Evolutionary conservation across 768 basidiomycete species (phyloP).

Genomic region (Roridomyces roridus): DNA sequence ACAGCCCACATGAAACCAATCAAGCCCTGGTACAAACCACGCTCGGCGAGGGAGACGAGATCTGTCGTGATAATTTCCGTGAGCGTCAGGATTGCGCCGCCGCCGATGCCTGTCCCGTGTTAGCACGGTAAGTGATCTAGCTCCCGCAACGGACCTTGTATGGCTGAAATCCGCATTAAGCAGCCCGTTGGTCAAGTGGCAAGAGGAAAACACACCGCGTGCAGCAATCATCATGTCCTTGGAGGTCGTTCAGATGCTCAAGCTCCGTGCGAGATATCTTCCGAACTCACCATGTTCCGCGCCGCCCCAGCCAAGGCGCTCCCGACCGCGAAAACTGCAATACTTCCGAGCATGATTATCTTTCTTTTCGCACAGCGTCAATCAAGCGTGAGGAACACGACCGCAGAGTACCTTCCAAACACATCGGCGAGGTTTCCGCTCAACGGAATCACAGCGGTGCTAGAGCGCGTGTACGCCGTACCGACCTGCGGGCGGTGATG

Average conservation of each 20-base stretch:
- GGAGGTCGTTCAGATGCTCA: neutral
- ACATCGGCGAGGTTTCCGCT: conserved; percentile 35
- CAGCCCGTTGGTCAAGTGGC: no score
- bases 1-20: no score
- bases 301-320: conserved; percentile 47
- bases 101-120: conserved; percentile 41
- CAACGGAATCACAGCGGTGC: conserved; percentile 44
- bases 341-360: conserved; percentile 31
- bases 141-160: no score
- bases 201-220: no score
- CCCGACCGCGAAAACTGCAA: conserved; percentile 43
- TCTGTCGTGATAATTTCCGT: conserved; percentile 46
- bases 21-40: conserved; percentile 40
- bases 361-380: conserved; percentile 10
- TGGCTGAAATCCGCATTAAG: no score
- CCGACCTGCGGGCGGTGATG: no score
- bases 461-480: conserved; percentile 43
- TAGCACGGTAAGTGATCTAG: no score
- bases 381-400: neutral
- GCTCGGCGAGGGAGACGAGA: conserved; percentile 45
- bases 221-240: conserved; percentile 42
- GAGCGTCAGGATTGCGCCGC: conserved; percentile 39
- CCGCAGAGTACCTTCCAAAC: conserved; percentile 35
- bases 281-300: conserved; percentile 42
- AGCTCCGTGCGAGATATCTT: neutral